Evolutionary conservation across 805 yeast species (phyloP).

Genomic region (Nakazawaea sp.): DNA sequence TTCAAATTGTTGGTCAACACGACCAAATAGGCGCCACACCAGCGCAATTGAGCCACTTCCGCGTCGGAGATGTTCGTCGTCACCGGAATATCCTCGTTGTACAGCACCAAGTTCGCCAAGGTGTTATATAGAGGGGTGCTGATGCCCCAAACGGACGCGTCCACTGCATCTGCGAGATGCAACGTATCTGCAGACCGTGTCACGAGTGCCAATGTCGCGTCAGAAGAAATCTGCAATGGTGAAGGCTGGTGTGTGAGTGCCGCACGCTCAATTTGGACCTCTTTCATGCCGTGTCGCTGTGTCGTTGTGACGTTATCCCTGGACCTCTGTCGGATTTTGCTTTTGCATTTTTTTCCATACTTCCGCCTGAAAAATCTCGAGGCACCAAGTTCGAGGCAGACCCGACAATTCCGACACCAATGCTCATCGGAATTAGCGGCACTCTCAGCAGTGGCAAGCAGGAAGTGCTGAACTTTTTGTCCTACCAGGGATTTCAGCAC

Average conservation of each 20-base stretch:
- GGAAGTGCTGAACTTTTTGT: slow-evolving; percentile 53
- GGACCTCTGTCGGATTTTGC: no score
- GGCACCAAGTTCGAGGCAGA: no score
- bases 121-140: neutral
- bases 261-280: slow-evolving; percentile 8
- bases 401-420: no score
- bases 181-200: slow-evolving; percentile 3
- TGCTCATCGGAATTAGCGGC: slow-evolving; percentile 77
- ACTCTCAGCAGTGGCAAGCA: slow-evolving; percentile 60
- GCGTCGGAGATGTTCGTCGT: slow-evolving; percentile 4
- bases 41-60: slow-evolving; percentile 1
- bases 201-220: slow-evolving; percentile 4
- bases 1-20: slow-evolving; percentile 16
- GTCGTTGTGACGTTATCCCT: no score
- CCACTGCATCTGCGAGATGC: slow-evolving; percentile 4
- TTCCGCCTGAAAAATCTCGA: no score
- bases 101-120: slow-evolving; percentile 7
- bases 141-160: neutral
- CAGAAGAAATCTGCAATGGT: slow-evolving; percentile 7
- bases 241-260: slow-evolving; percentile 5
- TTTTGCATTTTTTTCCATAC: no score
- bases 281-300: no score
- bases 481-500: slow-evolving; percentile 42
- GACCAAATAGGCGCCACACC: slow-evolving; percentile 7
- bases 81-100: slow-evolving; percentile 4